Percentiles rank a stretch among this genome's conserved stretches.
These are phyloP conservation scores for Linum usitatissimum DNA, from an alignment of 345 rosid genomes.

Conservation along the genomic window DNA sequence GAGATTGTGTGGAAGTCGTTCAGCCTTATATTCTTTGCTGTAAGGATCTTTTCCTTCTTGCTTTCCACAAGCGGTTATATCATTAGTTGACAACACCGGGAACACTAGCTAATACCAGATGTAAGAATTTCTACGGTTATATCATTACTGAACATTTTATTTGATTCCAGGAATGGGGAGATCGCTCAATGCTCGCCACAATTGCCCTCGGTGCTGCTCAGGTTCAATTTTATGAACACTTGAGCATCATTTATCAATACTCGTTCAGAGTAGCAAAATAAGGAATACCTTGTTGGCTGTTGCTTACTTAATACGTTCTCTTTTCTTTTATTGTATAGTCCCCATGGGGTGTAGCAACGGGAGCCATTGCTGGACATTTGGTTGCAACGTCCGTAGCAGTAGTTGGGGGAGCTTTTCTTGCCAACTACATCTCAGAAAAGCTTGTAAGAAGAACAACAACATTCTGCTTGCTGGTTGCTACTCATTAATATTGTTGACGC, in stretches of 20 bases:
- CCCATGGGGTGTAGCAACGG: slow-evolving; percentile 93
- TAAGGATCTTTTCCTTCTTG: slow-evolving; percentile 29
- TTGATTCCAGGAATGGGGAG: slow-evolving; percentile 89
- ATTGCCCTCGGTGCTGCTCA: slow-evolving; percentile 97
- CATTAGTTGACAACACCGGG: background rate
- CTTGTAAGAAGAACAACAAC: slow-evolving; percentile 35
- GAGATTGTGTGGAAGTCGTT: slow-evolving; percentile 89
- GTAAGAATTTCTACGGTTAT: background rate
- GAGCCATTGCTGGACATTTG: slow-evolving; percentile 94
- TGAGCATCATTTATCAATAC: background rate
- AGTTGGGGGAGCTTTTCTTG: slow-evolving; percentile 87
- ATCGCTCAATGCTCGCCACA: slow-evolving; percentile 98
- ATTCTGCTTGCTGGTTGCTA: background rate
- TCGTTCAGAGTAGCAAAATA: background rate
- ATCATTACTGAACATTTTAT: background rate
- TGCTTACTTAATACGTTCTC: background rate
- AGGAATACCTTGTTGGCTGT: background rate
- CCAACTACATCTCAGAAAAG: slow-evolving; percentile 91
- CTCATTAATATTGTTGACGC: background rate
- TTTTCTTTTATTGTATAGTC: slow-evolving; percentile 34
- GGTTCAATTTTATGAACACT: slow-evolving; percentile 27
- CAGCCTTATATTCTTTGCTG: slow-evolving; percentile 95
- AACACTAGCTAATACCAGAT: background rate
- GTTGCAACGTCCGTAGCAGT: slow-evolving; percentile 73
- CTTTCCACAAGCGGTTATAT: background rate